Percentiles rank a stretch among this genome's conserved stretches.
Conservation (phyloP, 2,329 filamentous ascomycete species). For the Arthrobotrys entomopaga region DNA sequence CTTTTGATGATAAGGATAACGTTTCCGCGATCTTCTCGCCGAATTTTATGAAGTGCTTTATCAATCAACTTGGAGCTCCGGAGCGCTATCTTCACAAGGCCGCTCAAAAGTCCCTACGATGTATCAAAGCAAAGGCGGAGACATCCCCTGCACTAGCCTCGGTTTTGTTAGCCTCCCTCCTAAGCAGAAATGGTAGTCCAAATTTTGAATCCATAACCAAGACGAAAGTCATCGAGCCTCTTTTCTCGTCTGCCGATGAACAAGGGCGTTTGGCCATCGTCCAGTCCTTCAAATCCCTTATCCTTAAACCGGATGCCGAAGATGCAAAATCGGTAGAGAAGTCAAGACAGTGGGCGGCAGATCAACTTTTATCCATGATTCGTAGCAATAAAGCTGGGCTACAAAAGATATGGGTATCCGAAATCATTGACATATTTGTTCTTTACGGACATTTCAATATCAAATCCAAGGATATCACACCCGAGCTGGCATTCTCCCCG, state of each 20-base stretch:
- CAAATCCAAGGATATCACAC: constrained; percentile 10
- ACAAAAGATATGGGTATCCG: constrained; percentile 48
- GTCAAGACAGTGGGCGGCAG: constrained; percentile 58
- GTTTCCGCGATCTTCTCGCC: constrained; percentile 77
- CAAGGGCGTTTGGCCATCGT: constrained; percentile 64
- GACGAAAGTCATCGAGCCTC: constrained; percentile 81
- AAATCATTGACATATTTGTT: constrained; percentile 56
- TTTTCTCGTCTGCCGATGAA: constrained; percentile 71
- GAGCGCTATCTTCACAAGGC: constrained; percentile 83
- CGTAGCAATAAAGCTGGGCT: constrained; percentile 56
- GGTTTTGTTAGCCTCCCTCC: constrained; percentile 51
- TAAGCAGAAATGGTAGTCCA: constrained; percentile 56
- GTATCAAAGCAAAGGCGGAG: constrained; percentile 64
- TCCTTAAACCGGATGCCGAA: constrained; percentile 43
- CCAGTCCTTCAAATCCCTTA: constrained; percentile 42
- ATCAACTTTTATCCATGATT: constrained; percentile 57
- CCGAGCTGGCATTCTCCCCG: constrained; percentile 42
- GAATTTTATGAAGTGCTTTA: constrained; percentile 82
- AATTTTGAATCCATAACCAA: constrained; percentile 89
- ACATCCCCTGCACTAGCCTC: constrained; percentile 63
- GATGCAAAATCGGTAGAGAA: constrained; percentile 53
- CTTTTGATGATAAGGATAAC: constrained; percentile 63
- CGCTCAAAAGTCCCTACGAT: constrained; percentile 78
- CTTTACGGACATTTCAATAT: constrained; percentile 57
- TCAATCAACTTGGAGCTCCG: constrained; percentile 81